phyloP scores from a whole-genome alignment of 768 basidiomycete genomes.

The Termitomyces sp. region DNA sequence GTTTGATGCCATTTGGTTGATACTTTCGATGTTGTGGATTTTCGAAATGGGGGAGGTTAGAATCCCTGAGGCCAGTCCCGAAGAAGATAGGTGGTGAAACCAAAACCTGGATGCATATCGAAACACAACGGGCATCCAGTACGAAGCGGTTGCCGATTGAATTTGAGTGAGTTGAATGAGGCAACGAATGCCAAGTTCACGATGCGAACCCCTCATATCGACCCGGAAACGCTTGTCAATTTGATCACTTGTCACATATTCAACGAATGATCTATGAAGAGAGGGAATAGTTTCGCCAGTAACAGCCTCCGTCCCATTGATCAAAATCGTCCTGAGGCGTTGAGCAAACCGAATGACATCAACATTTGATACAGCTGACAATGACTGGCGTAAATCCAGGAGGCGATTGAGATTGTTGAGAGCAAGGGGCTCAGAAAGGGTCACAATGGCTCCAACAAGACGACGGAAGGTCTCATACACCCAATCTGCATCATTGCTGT shows the following conservation, averaged over 20 bases:
- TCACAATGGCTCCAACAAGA: slow-evolving; percentile 13
- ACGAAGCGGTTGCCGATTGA: not conserved
- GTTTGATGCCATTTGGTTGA: not conserved
- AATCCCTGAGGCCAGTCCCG: too few relatives aligned
- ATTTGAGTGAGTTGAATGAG: slow-evolving; percentile 4
- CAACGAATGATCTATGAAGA: slow-evolving; percentile 19
- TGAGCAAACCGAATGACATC: slow-evolving; percentile 15
- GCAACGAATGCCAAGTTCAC: slow-evolving; percentile 12
- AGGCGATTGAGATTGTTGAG: slow-evolving; percentile 10
- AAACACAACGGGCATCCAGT: slow-evolving; percentile 1
- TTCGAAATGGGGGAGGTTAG: not conserved
- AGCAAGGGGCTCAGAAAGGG: slow-evolving; percentile 12
- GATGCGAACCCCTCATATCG: not conserved
- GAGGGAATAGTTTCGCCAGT: slow-evolving; percentile 15
- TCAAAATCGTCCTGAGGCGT: slow-evolving; percentile 18
- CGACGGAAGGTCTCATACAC: slow-evolving; percentile 17
- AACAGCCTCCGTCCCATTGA: slow-evolving; percentile 14
- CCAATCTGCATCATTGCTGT: slow-evolving; percentile 5
- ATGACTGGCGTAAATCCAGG: slow-evolving; percentile 9
- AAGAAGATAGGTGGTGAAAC: too few relatives aligned
- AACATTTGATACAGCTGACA: not conserved
- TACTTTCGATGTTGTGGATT: not conserved
- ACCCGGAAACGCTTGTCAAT: slow-evolving; percentile 4
- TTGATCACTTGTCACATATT: slow-evolving; percentile 12
- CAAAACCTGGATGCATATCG: slow-evolving; percentile 12